phyloP scores from a whole-genome alignment of 2,329 filamentous ascomycete genomes.

The Monosporascus sp. region DNA sequence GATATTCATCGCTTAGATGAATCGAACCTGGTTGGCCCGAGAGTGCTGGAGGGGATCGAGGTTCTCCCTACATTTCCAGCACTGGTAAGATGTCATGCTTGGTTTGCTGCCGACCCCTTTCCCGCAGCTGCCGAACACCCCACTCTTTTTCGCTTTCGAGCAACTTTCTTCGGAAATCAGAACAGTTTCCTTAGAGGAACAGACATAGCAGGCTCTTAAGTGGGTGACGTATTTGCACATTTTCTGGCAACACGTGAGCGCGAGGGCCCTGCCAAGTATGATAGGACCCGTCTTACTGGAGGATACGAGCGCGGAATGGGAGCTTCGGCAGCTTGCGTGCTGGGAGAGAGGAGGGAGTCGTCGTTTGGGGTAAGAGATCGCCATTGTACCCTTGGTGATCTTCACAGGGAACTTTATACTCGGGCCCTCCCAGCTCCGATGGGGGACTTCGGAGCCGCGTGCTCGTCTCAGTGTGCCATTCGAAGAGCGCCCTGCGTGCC shows the following conservation, averaged over 20 bases:
- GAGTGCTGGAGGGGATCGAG: conserved; percentile 12
- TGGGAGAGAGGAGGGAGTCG: background rate
- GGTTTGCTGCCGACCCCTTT: conserved; percentile 24
- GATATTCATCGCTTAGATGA: background rate
- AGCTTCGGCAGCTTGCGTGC: background rate
- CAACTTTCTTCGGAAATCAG: conserved; percentile 37
- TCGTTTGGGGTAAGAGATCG: background rate
- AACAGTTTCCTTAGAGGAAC: conserved; percentile 32
- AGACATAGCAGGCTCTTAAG: conserved; percentile 30
- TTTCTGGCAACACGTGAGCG: conserved; percentile 7
- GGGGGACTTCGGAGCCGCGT: background rate
- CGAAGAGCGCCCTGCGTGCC: conserved; percentile 10
- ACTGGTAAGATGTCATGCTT: conserved; percentile 27
- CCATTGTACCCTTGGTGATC: background rate
- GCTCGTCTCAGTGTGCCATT: background rate
- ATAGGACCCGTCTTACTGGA: background rate
- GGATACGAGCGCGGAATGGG: background rate
- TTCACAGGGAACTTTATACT: background rate
- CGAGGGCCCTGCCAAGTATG: background rate
- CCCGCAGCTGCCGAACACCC: conserved; percentile 35
- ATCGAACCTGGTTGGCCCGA: conserved; percentile 1
- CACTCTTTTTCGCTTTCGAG: conserved; percentile 22
- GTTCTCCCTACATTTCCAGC: conserved; percentile 34
- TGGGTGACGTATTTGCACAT: conserved; percentile 38
- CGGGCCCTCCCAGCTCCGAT: background rate